These are phyloP conservation scores for Claviceps capensis DNA, from an alignment of 2,329 filamentous ascomycete species.

Conservation along the genomic window DNA sequence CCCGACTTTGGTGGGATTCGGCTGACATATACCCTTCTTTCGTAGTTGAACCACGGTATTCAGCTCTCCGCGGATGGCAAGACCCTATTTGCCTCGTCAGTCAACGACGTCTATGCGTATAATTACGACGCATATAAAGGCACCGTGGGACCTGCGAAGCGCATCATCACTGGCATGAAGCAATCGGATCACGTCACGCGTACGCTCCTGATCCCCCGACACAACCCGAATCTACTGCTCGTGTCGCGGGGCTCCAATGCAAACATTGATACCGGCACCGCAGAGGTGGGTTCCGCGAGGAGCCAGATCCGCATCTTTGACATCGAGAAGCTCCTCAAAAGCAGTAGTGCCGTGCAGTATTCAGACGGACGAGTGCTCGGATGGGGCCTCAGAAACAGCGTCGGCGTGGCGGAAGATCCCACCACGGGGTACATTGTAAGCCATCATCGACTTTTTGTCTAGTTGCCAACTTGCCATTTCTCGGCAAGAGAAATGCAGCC, in stretches of 20 bases:
- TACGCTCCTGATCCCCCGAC: slow-evolving; percentile 44
- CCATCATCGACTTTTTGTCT: too few species aligned
- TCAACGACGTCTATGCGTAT: slow-evolving; percentile 42
- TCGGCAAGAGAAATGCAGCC: too few species aligned
- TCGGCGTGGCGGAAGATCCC: slow-evolving; percentile 49
- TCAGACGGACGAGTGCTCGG: slow-evolving; percentile 32
- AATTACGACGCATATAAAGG: slow-evolving; percentile 38
- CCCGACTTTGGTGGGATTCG: too few species aligned
- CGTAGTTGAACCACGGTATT: slow-evolving; percentile 35
- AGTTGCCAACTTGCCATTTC: too few species aligned
- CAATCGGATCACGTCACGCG: slow-evolving; percentile 46
- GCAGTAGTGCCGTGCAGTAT: slow-evolving; percentile 20
- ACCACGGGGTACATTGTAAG: slow-evolving; percentile 27
- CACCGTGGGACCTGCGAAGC: slow-evolving; percentile 28
- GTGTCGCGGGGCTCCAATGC: slow-evolving; percentile 45
- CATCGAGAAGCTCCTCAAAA: slow-evolving; percentile 16
- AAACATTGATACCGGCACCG: slow-evolving; percentile 41
- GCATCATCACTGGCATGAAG: slow-evolving; percentile 43
- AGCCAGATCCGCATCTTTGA: slow-evolving; percentile 44
- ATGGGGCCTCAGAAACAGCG: slow-evolving; percentile 58
- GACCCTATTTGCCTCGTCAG: slow-evolving; percentile 37
- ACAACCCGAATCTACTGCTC: slow-evolving; percentile 39
- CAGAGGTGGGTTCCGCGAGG: slow-evolving; percentile 35
- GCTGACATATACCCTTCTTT: background rate
- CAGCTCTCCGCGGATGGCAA: slow-evolving; percentile 30